phyloP scores from a whole-genome alignment of 345 rosid genomes.

The Eutrema heterophyllum region DNA sequence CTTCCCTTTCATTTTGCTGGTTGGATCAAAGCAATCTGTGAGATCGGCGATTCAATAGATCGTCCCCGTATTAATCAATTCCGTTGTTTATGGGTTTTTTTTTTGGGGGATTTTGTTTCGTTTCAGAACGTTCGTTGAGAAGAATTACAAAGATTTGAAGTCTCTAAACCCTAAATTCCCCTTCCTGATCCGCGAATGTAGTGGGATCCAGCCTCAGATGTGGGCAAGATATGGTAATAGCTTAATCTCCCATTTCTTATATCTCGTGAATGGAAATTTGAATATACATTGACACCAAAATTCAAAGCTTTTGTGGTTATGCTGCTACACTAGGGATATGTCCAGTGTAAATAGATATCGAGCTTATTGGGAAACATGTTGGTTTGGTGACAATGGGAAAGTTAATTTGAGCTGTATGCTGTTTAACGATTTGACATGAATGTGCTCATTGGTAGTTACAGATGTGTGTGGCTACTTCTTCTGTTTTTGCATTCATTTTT shows the following conservation, averaged over 20 bases:
- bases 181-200: conserved; percentile 80
- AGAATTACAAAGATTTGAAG: conserved; percentile 83
- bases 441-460: not conserved
- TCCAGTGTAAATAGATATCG: not conserved
- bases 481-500: not conserved
- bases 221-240: conserved; percentile 93
- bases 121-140: conserved; percentile 67
- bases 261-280: not conserved
- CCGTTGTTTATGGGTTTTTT: not conserved
- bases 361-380: not conserved
- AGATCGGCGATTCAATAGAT: conserved; percentile 1
- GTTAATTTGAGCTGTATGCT: not conserved
- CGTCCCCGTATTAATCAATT: not conserved
- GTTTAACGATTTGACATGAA: not conserved
- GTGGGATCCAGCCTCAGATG: conserved; percentile 74
- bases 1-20: not conserved
- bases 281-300: not conserved
- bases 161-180: conserved; percentile 85
- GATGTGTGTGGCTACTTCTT: not conserved
- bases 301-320: not conserved
- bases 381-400: not conserved
- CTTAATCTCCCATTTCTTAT: not conserved
- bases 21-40: not conserved
- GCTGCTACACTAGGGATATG: not conserved
- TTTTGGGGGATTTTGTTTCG: not conserved